These are phyloP conservation scores for Citrus australasica DNA, from an alignment of 345 rosid genomes.

Conservation along the genomic window DNA sequence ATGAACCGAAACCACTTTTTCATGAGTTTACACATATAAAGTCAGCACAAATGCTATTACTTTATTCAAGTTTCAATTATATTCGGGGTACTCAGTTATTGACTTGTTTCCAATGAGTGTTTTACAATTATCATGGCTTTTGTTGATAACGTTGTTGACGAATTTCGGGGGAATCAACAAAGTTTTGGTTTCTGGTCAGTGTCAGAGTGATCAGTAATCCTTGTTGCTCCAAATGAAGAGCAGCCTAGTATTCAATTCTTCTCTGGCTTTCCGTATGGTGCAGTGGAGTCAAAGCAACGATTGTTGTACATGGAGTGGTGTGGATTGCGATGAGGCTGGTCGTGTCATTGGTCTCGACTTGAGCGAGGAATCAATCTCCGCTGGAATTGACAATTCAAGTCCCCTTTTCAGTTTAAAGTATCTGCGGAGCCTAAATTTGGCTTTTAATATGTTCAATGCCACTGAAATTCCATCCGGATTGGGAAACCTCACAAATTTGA, in stretches of 20 bases:
- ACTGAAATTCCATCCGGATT: background rate
- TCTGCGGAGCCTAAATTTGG: constrained; percentile 16
- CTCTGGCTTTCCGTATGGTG: background rate
- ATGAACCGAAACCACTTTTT: too few species aligned
- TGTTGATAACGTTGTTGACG: background rate
- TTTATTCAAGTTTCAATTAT: background rate
- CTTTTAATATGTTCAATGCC: constrained; percentile 8
- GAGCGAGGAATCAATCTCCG: constrained; percentile 22
- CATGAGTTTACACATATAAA: too few species aligned
- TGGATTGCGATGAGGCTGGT: constrained; percentile 9
- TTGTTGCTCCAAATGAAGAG: constrained; percentile 12
- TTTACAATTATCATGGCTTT: background rate
- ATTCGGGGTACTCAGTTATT: background rate
- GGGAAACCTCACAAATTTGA: constrained; percentile 5
- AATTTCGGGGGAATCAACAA: background rate
- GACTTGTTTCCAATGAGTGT: background rate
- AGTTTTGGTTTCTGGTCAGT: constrained; percentile 12
- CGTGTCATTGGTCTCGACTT: constrained; percentile 22
- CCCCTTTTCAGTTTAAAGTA: constrained; percentile 15
- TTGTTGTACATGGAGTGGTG: constrained; percentile 27
- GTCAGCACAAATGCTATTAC: too few species aligned
- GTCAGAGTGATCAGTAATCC: constrained; percentile 9
- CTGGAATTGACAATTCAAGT: constrained; percentile 15
- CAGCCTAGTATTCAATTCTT: background rate
- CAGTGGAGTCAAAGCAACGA: constrained; percentile 9